These are phyloP conservation scores for Viola odorata DNA, from an alignment of 345 rosid species.

Conservation along the genomic window DNA sequence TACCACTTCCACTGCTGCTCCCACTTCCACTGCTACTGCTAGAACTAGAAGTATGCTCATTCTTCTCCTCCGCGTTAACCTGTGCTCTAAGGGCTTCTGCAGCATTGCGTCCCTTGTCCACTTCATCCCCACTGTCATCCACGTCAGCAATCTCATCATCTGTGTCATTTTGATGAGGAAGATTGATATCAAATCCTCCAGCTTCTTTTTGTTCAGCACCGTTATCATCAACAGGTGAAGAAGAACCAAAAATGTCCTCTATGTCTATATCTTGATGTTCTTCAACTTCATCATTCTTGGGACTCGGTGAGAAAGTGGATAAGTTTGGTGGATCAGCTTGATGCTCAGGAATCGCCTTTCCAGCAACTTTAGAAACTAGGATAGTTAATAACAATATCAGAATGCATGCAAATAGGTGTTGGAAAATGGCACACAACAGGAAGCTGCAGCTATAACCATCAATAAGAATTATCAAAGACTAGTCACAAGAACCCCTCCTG, in stretches of 20 bases:
- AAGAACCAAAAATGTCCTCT: constrained; percentile 58
- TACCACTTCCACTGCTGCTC: constrained; percentile 57
- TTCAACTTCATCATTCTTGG: constrained; percentile 49
- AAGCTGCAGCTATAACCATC: not conserved
- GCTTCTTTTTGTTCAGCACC: constrained; percentile 27
- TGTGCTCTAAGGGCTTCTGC: constrained; percentile 94
- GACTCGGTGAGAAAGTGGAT: constrained; percentile 34
- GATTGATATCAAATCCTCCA: constrained; percentile 21
- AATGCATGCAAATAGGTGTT: not conserved
- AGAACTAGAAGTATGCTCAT: constrained; percentile 39
- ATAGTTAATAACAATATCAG: not conserved
- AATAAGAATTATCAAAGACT: not conserved
- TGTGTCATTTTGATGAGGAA: constrained; percentile 44
- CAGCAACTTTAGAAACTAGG: constrained; percentile 29
- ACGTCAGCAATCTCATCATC: constrained; percentile 93
- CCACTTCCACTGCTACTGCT: constrained; percentile 74
- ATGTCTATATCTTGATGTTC: constrained; percentile 61
- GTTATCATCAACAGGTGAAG: constrained; percentile 40
- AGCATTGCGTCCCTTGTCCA: constrained; percentile 61
- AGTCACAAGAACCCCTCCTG: too few species aligned
- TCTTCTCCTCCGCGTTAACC: constrained; percentile 50
- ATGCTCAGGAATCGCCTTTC: constrained; percentile 31
- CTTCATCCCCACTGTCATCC: constrained; percentile 67
- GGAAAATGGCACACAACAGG: not conserved
- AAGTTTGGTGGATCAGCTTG: constrained; percentile 27